These are phyloP conservation scores for Apophysomyces ossiformis DNA, from an alignment of 371 early-diverging fungal species.

Conservation along the genomic window DNA sequence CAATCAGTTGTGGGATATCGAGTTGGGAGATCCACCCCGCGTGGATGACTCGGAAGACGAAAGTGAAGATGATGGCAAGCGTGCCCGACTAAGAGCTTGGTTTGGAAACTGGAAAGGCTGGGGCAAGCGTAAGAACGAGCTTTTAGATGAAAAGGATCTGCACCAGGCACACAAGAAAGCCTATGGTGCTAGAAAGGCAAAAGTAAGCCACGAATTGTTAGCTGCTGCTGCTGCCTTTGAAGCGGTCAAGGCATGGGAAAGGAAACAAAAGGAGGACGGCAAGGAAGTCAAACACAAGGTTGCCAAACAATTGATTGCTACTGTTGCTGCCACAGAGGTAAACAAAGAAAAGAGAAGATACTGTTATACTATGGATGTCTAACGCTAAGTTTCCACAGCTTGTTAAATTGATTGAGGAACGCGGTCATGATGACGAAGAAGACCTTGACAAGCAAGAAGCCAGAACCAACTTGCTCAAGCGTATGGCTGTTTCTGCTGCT, in stretches of 20 bases:
- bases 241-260: slow-evolving; percentile 56
- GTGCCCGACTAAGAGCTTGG: slow-evolving; percentile 44
- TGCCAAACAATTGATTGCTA: slow-evolving; percentile 59
- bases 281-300: slow-evolving; percentile 42
- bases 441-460: slow-evolving; percentile 26
- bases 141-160: slow-evolving; percentile 40
- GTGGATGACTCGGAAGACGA: slow-evolving; percentile 43
- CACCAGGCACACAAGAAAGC: slow-evolving; percentile 48
- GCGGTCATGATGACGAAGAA: slow-evolving; percentile 26
- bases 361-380: neutral
- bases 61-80: slow-evolving; percentile 44
- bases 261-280: slow-evolving; percentile 39
- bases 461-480: slow-evolving; percentile 28
- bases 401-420: slow-evolving; percentile 35
- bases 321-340: slow-evolving; percentile 54
- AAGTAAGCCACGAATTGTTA: slow-evolving; percentile 56
- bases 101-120: slow-evolving; percentile 53
- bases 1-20: slow-evolving; percentile 45
- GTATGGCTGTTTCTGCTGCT: slow-evolving; percentile 44
- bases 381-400: slow-evolving; percentile 26
- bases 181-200: slow-evolving; percentile 42
- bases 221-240: slow-evolving; percentile 68
- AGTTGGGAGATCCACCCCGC: slow-evolving; percentile 46
- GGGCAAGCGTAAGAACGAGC: slow-evolving; percentile 31
- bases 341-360: neutral